A percentile compares a stretch with the other conserved stretches of the same genome.
phyloP scores from a whole-genome alignment of 2,329 filamentous ascomycete species.

The Domatiomyces catenatus region DNA sequence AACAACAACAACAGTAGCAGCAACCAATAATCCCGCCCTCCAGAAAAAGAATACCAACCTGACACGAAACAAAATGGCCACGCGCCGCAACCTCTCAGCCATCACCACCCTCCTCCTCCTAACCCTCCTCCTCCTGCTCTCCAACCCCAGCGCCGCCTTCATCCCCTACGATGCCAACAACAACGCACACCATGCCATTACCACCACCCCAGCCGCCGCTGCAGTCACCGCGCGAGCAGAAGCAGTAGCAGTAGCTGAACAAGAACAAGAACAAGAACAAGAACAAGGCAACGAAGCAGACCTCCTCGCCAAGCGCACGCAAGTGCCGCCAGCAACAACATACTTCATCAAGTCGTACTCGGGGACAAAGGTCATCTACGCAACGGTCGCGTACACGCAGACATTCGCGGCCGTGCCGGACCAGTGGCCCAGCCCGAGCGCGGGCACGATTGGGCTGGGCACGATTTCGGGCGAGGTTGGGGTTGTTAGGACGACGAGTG shows the following conservation, averaged over 20 bases:
- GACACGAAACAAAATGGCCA: no score
- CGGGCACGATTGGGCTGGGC: slow-evolving; percentile 21
- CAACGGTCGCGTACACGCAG: slow-evolving; percentile 18
- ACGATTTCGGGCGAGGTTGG: slow-evolving; percentile 16
- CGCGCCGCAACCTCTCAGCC: no score
- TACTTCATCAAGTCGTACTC: slow-evolving; percentile 6
- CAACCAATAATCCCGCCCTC: no score
- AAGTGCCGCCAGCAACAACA: slow-evolving; percentile 20
- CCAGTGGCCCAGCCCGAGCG: slow-evolving; percentile 19
- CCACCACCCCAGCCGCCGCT: neutral
- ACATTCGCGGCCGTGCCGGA: slow-evolving; percentile 19
- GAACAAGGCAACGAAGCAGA: slow-evolving; percentile 19
- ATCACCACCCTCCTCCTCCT: neutral
- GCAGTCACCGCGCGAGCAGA: no score
- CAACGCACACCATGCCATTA: neutral
- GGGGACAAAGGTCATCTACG: slow-evolving; percentile 5
- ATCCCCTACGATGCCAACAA: neutral
- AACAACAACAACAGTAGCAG: no score
- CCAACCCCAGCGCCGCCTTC: neutral
- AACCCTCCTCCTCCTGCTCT: neutral
- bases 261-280: slow-evolving; percentile 13
- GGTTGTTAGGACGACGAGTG: slow-evolving; percentile 11
- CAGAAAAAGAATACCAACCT: no score
- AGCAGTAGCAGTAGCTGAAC: no score
- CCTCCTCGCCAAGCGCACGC: slow-evolving; percentile 16